Evolutionary conservation across 1,284 basidiomycete species (phyloP).

Genomic region (Trametes pubescens): DNA sequence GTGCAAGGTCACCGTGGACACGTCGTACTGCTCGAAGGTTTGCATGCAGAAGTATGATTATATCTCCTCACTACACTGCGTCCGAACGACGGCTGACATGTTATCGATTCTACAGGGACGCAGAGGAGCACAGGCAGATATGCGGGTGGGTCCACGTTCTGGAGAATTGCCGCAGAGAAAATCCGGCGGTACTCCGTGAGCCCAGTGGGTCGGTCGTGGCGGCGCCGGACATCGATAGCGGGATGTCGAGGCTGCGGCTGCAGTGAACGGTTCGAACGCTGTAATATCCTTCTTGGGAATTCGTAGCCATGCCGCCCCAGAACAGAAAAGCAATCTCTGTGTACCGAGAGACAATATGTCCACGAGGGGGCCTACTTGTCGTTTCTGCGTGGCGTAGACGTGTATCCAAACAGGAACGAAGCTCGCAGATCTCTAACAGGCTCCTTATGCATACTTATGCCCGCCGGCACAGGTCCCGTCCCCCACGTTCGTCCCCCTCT

Average conservation of each 20-base stretch:
- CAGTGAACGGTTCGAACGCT: neutral
- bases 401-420: neutral
- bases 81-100: neutral
- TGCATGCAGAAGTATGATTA: neutral
- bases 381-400: neutral
- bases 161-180: neutral
- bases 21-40: neutral
- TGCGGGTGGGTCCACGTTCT: neutral
- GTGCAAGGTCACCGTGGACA: neutral
- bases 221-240: neutral
- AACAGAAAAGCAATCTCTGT: neutral
- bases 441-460: too few species aligned
- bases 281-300: neutral
- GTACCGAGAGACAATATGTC: neutral
- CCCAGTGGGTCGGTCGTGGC: neutral
- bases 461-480: too few species aligned
- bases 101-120: neutral
- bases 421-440: neutral
- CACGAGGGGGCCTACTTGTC: too few species aligned
- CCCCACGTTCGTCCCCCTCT: too few species aligned
- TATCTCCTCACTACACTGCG: neutral
- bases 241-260: neutral
- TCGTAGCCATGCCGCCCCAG: neutral
- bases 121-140: neutral
- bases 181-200: neutral